Evolutionary conservation across 768 basidiomycete species (phyloP), one percentile per base, ranked within the genome.

Genomic region (Trametes elegans): DNA sequence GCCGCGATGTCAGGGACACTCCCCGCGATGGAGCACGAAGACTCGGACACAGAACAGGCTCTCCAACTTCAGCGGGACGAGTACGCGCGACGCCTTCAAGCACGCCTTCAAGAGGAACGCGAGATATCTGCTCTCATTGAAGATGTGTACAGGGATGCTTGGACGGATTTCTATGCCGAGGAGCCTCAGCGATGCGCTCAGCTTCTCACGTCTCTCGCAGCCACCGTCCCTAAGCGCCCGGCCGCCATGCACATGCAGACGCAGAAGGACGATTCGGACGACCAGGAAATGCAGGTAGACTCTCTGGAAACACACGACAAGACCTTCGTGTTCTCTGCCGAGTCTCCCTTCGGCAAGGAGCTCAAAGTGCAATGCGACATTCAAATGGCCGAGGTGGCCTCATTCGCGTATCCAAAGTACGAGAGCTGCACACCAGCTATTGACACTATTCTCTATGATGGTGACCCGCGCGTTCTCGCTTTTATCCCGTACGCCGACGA

Each of bases 401-500:
- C n/a, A n/a, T n/a, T n/a, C n/a, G 62, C 71, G 3, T 67, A 71
- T 32, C 67, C 72, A 0, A 36, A 51, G 1, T 83, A 83, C 56
- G 75, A 77, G 14, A 69, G 69, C n/a, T 83, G 81, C 58, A 70
- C 81, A 0, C 76, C 82, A 0, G 54, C 65, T 1, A 71, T 72
- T 1, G 62, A 65, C 16, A 80, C 70, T 53, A 57, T 73, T 38
- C 13, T 27, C 3, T 32, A 27, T 19, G 36, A 44, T 5, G 31
- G 19, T 16, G 55, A 62, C 23, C 19, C n/a, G 5, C 23, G 35
- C 18, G 21, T 55, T 5, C 41, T 60, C 5, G 11, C 45, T 0
- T 83, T 82, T 40, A 52, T 76, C 5, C 79, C 79, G 0, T 81
- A 76, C 45, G 75, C 76, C 3, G 81, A 83, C 39, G 77, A 83